Evolutionary conservation across 345 rosid species (phyloP).

Genomic region (Gossypium mustelinum): DNA sequence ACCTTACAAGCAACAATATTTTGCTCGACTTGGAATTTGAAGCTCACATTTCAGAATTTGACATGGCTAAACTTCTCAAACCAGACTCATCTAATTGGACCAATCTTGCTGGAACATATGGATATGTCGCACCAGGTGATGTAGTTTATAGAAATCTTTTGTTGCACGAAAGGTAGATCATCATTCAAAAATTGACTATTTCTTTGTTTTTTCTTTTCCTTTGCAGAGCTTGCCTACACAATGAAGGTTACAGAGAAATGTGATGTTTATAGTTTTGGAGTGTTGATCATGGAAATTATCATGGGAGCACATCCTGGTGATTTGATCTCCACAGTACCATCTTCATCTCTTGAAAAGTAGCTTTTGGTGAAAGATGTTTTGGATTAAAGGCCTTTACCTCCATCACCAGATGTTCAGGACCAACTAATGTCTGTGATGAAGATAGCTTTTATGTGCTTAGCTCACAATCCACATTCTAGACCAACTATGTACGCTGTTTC

Average conservation of each 20-base stretch:
- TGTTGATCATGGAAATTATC: not conserved
- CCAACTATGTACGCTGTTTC: conserved; percentile 3
- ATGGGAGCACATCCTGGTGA: conserved; percentile 5
- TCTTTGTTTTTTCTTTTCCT: not conserved
- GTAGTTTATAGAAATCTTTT: not conserved
- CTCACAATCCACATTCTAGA: not conserved
- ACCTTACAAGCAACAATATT: conserved; percentile 22
- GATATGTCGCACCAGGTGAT: conserved; percentile 29
- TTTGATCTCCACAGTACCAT: not conserved
- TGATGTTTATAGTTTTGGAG: conserved; percentile 10
- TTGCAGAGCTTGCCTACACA: conserved; percentile 10
- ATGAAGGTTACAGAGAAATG: not conserved
- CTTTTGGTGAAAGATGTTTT: not conserved
- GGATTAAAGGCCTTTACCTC: conserved; percentile 5
- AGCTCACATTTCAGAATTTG: conserved; percentile 9
- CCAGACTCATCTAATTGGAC: conserved; percentile 6
- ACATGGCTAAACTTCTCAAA: not conserved
- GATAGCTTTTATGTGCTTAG: conserved; percentile 5
- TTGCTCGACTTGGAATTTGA: not conserved
- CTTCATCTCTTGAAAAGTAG: not conserved
- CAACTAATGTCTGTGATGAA: not conserved
- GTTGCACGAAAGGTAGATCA: not conserved
- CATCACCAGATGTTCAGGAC: not conserved
- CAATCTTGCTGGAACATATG: conserved; percentile 13
- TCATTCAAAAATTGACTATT: not conserved